Percentiles rank a stretch among this genome's conserved stretches.
phyloP scores from a whole-genome alignment of 352 stramenopile genomes.

The Thalassiosira sp. region DNA sequence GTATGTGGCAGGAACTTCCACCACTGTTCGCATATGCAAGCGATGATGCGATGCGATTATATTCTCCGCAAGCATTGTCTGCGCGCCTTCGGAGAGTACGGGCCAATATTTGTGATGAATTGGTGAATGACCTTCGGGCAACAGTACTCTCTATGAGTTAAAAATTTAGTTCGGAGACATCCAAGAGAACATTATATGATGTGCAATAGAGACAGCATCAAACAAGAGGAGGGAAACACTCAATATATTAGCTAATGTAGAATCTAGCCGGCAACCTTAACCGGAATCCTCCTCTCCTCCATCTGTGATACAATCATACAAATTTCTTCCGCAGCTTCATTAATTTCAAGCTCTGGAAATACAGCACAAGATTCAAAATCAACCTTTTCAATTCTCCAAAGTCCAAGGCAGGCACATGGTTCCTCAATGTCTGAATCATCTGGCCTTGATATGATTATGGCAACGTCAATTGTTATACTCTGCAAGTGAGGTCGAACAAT shows the following conservation, averaged over 20 bases:
- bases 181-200: no score
- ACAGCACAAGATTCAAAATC: slow-evolving; percentile 51
- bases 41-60: slow-evolving; percentile 9
- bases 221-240: no score
- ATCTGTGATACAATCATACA: slow-evolving; percentile 21
- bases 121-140: slow-evolving; percentile 15
- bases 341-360: slow-evolving; percentile 39
- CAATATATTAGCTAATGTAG: no score
- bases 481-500: slow-evolving; percentile 54
- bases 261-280: neutral
- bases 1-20: slow-evolving; percentile 17
- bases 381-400: slow-evolving; percentile 62
- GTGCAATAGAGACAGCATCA: no score
- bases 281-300: neutral
- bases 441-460: slow-evolving; percentile 46
- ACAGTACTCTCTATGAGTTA: slow-evolving; percentile 44
- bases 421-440: slow-evolving; percentile 26
- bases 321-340: slow-evolving; percentile 22
- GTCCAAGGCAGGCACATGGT: slow-evolving; percentile 43
- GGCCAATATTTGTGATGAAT: slow-evolving; percentile 11
- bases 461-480: slow-evolving; percentile 60
- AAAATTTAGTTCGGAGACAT: no score
- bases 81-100: slow-evolving; percentile 3
- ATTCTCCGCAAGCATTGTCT: slow-evolving; percentile 10
- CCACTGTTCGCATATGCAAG: slow-evolving; percentile 8